A percentile compares a stretch with the other conserved stretches of the same genome.
phyloP scores from a whole-genome alignment of 1,139 yeast species.

The Saccharomycopsis hybrid region DNA sequence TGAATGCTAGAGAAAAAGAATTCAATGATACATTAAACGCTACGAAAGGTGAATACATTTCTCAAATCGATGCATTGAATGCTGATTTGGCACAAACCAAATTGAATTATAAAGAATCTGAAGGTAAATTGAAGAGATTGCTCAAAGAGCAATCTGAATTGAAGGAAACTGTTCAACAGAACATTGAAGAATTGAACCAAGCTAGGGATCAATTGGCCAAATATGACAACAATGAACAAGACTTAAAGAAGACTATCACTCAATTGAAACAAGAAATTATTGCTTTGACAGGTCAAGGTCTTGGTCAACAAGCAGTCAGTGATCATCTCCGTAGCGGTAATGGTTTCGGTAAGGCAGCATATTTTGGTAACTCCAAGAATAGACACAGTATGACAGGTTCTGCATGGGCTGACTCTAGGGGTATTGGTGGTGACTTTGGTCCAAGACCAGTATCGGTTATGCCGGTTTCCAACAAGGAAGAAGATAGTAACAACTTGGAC shows the following conservation, averaged over 20 bases:
- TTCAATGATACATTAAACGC: conserved; percentile 42
- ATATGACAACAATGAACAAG: conserved; percentile 61
- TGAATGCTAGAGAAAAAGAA: conserved; percentile 52
- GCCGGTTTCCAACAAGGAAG: conserved; percentile 44
- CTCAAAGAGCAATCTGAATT: conserved; percentile 59
- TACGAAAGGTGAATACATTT: conserved; percentile 42
- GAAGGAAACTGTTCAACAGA: conserved; percentile 56
- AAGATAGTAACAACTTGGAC: conserved; percentile 43
- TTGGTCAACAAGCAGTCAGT: conserved; percentile 23
- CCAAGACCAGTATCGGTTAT: conserved; percentile 52
- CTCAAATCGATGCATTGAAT: conserved; percentile 47
- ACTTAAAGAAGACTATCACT: conserved; percentile 60
- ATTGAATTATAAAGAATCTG: conserved; percentile 55
- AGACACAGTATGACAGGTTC: conserved; percentile 19
- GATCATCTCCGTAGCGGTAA: conserved; percentile 16
- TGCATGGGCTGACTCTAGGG: conserved; percentile 13
- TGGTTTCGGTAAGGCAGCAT: conserved; percentile 20
- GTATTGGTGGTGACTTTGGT: conserved; percentile 24
- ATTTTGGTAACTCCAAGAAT: conserved; percentile 20
- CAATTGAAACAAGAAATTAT: conserved; percentile 64
- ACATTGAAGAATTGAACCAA: conserved; percentile 54
- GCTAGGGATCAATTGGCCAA: conserved; percentile 59
- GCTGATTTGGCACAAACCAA: conserved; percentile 52
- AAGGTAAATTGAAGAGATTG: conserved; percentile 55
- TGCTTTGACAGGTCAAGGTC: conserved; percentile 32